Conservation (phyloP, 2,329 filamentous ascomycete genomes). For the Botrytis tulipae region DNA sequence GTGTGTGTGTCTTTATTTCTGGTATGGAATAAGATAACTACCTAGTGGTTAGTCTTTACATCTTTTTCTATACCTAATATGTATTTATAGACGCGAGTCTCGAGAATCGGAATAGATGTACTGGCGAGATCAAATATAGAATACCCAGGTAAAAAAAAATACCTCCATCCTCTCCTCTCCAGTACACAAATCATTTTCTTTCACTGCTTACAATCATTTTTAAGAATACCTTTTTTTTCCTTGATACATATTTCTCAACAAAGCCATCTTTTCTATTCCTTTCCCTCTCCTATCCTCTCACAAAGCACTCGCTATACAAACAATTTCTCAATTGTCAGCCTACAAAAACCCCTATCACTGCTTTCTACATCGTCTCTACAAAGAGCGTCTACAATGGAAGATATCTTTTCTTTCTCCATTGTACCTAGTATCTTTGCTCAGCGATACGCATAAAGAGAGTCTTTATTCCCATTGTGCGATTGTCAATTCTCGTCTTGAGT, state of each 20-base stretch:
- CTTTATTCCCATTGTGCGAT: background rate
- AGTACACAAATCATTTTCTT: background rate
- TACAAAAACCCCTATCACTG: background rate
- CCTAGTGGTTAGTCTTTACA: background rate
- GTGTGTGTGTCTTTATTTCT: background rate
- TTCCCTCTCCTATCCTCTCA: background rate
- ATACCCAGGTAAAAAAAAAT: background rate
- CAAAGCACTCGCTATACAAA: background rate
- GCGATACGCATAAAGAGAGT: background rate
- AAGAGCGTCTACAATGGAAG: background rate
- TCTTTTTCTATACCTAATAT: background rate
- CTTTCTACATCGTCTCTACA: background rate
- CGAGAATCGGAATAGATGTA: background rate
- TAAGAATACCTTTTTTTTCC: background rate
- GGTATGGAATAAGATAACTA: background rate
- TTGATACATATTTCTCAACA: background rate
- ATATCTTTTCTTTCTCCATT: background rate
- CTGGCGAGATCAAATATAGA: background rate
- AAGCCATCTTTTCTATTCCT: background rate
- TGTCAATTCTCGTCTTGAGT: background rate
- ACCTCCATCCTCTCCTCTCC: background rate
- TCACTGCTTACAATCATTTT: background rate
- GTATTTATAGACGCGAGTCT: background rate
- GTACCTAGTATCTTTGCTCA: background rate
- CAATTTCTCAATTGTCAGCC: rapidly evolving